phyloP scores from a whole-genome alignment of 495 filamentous ascomycete genomes.

The Pseudoneurospora amorphoporcata region DNA sequence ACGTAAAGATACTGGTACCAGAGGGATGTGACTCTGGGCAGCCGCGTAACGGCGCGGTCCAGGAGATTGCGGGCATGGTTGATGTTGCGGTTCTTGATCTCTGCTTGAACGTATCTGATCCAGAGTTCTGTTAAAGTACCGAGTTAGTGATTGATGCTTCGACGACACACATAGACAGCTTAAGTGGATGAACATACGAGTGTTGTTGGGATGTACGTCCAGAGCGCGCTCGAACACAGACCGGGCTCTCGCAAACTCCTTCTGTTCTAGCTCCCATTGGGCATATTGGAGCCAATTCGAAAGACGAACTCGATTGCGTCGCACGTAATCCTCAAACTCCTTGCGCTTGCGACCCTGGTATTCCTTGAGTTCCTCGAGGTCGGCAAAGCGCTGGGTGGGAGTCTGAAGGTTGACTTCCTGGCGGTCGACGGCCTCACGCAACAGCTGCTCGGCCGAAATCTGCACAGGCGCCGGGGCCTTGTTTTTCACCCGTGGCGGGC shows the following conservation, averaged over 20 bases:
- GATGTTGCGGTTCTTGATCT: slow-evolving; percentile 95
- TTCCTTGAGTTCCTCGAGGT: slow-evolving; percentile 96
- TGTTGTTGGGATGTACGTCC: slow-evolving; percentile 79
- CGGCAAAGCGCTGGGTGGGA: slow-evolving; percentile 88
- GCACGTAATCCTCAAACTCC: slow-evolving; percentile 97
- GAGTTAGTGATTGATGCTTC: neutral
- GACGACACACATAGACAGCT: neutral
- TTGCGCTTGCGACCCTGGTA: slow-evolving; percentile 92
- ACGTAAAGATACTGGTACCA: slow-evolving; percentile 99
- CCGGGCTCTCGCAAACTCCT: slow-evolving; percentile 92
- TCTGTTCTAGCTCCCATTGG: slow-evolving; percentile 95
- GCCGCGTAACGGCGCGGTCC: slow-evolving; percentile 86
- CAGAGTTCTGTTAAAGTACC: slow-evolving; percentile 22
- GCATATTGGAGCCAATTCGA: slow-evolving; percentile 99
- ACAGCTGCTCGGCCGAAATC: slow-evolving; percentile 93
- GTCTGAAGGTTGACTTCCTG: slow-evolving; percentile 83
- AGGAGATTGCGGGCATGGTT: slow-evolving; percentile 93
- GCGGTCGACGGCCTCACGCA: slow-evolving; percentile 94
- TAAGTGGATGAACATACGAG: slow-evolving; percentile 46
- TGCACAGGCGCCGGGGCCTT: slow-evolving; percentile 82
- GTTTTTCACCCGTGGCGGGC: slow-evolving; percentile 94
- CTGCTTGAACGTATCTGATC: slow-evolving; percentile 87
- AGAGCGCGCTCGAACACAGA: slow-evolving; percentile 93
- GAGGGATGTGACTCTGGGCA: slow-evolving; percentile 85
- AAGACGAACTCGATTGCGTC: slow-evolving; percentile 88